Evolutionary conservation across 768 basidiomycete genomes (phyloP), one percentile per base, ranked within the genome.

Genomic region (Leccinum uliginosum): DNA sequence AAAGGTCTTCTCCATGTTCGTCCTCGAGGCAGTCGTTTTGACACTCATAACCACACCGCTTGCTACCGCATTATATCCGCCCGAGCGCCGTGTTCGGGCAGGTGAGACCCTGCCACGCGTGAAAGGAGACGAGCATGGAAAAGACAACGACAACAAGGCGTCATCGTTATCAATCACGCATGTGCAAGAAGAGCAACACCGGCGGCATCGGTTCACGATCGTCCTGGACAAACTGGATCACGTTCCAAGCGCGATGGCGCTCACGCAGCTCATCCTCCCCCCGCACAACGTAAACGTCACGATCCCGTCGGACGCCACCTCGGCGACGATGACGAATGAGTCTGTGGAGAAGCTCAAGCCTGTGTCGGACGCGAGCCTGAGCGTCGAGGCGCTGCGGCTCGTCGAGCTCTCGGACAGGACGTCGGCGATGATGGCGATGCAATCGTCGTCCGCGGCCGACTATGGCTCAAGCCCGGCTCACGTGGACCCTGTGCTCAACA

Each of bases 191-290:
- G 62, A 64, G 24, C 46, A 59, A 4, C 66, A 68, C 9, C 72
- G 74, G 71, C 87, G 81, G 50, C 78, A 76, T 2, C 80, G 84
- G 8, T 90, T 95, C 73, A 87, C 89, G 0, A 83, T 98, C 57
- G 85, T 98, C 21, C 80, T 98, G n/a, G 93, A 96, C 70, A 91
- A 86, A 68, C 75, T 96, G 47, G 96, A 97, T 63, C 91, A 94
- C 67, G 70, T 98, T 1, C 87, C 94, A 0, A 83, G 89, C 6
- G 85, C 91, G 72, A 95, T 99, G 93, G 83, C 91, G 1, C 75
- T 99, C 54, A 84, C 89, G 0, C 89, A 95, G 66, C 83, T 98
- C 54, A 75, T 98, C 40, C 85, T 86, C 27, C 72, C 78, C 1
- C 67, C 72, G 0, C 62, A 65, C 7, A 30, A 55, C 1, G 11